Evolutionary conservation across 2,329 filamentous ascomycete species (phyloP).

Genomic region (Gliomastix tumulicola): DNA sequence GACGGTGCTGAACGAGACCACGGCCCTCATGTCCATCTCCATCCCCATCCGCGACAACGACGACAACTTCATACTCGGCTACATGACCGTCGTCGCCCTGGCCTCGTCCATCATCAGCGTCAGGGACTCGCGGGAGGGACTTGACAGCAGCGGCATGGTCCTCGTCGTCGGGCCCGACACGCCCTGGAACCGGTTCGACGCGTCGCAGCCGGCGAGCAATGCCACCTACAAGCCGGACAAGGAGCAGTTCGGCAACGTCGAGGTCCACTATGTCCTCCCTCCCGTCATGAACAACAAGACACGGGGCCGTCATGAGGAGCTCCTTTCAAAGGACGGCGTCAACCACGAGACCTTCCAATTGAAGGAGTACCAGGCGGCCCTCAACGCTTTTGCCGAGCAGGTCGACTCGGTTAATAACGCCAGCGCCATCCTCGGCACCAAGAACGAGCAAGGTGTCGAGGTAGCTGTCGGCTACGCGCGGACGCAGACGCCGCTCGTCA

Average conservation of each 20-base stretch:
- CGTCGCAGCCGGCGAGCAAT: conserved; percentile 36
- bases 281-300: conserved; percentile 33
- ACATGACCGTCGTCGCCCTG: conserved; percentile 74
- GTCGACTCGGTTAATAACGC: conserved; percentile 55
- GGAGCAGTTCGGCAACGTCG: conserved; percentile 29
- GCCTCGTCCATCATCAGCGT: conserved; percentile 58
- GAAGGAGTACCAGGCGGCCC: conserved; percentile 53
- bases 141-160: conserved; percentile 63
- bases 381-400: conserved; percentile 48
- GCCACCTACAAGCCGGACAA: conserved; percentile 30
- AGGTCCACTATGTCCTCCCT: conserved; percentile 55
- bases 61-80: conserved; percentile 63
- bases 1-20: conserved; percentile 62
- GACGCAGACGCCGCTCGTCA: conserved; percentile 58
- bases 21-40: conserved; percentile 74
- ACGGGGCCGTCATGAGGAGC: conserved; percentile 34
- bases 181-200: conserved; percentile 57
- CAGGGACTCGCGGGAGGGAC: conserved; percentile 57
- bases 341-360: conserved; percentile 47
- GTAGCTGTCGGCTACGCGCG: conserved; percentile 80
- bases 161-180: conserved; percentile 64
- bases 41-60: conserved; percentile 65
- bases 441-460: conserved; percentile 60
- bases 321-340: conserved; percentile 42
- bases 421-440: conserved; percentile 59